These are phyloP conservation scores for Penicillium waksmanii DNA, from an alignment of 495 filamentous ascomycete species.

Conservation along the genomic window DNA sequence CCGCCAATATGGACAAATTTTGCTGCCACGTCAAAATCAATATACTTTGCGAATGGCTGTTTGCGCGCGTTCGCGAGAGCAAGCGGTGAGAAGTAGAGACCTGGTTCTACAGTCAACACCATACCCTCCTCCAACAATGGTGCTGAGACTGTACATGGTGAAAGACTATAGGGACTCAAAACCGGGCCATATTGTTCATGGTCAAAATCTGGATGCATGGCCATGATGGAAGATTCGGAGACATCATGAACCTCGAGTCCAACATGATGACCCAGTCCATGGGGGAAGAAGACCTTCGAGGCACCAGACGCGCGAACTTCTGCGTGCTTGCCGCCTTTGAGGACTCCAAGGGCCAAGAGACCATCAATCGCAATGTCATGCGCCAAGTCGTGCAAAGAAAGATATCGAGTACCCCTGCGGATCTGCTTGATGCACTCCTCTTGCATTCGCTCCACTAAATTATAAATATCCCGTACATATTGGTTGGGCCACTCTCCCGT, in stretches of 20 bases:
- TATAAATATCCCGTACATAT: slow-evolving; percentile 72
- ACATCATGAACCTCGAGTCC: slow-evolving; percentile 92
- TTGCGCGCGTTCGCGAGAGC: slow-evolving; percentile 80
- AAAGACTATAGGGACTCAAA: slow-evolving; percentile 28
- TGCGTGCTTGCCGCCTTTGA: slow-evolving; percentile 53
- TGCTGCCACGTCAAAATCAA: slow-evolving; percentile 71
- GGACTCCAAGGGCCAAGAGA: slow-evolving; percentile 69
- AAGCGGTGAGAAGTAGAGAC: slow-evolving; percentile 87
- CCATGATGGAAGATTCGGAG: slow-evolving; percentile 52
- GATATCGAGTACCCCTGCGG: slow-evolving; percentile 66
- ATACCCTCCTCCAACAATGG: slow-evolving; percentile 65
- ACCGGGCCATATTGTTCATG: slow-evolving; percentile 25
- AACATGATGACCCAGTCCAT: slow-evolving; percentile 87
- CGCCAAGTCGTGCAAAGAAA: slow-evolving; percentile 70
- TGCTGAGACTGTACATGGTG: slow-evolving; percentile 37
- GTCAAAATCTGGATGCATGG: slow-evolving; percentile 27
- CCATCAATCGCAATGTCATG: slow-evolving; percentile 72
- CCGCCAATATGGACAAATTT: slow-evolving; percentile 81
- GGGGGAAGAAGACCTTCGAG: slow-evolving; percentile 82
- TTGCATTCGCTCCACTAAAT: slow-evolving; percentile 81
- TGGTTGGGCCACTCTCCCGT: slow-evolving; percentile 59
- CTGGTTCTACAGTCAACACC: slow-evolving; percentile 88
- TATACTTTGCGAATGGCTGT: slow-evolving; percentile 66
- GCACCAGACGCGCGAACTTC: slow-evolving; percentile 73
- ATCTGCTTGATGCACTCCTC: slow-evolving; percentile 70